A percentile compares a stretch with the other conserved stretches of the same genome.
Evolutionary conservation across 108 stramenopile species (phyloP).

Genomic region (Skeletonema potamos): DNA sequence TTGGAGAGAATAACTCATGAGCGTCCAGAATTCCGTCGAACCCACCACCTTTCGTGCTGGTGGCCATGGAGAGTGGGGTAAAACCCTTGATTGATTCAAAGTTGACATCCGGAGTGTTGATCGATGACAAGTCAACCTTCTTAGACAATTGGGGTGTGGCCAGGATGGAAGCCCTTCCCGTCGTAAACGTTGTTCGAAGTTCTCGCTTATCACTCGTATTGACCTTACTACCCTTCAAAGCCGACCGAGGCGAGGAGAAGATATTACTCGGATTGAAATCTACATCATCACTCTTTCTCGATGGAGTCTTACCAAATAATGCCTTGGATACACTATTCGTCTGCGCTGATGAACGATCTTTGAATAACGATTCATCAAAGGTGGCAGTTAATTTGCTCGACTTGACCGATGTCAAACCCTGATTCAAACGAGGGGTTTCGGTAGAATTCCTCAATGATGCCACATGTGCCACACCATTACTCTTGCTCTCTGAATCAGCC

Average conservation of each 20-base stretch:
- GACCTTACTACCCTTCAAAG: neutral
- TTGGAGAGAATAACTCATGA: neutral
- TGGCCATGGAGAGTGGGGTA: slow-evolving; percentile 35
- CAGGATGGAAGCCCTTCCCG: slow-evolving; percentile 29
- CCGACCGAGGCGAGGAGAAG: slow-evolving; percentile 25
- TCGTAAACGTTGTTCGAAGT: slow-evolving; percentile 28
- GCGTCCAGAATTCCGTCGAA: slow-evolving; percentile 8
- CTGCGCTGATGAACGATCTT: slow-evolving; percentile 2
- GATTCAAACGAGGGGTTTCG: slow-evolving; percentile 6
- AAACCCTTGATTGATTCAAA: slow-evolving; percentile 26
- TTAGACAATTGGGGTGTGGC: slow-evolving; percentile 28
- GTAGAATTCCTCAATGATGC: neutral
- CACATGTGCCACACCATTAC: no score
- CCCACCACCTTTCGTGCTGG: neutral
- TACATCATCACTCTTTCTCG: slow-evolving; percentile 7
- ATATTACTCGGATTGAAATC: slow-evolving; percentile 20
- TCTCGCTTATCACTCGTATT: slow-evolving; percentile 16
- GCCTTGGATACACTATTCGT: slow-evolving; percentile 16
- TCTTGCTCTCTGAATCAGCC: neutral
- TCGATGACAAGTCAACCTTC: slow-evolving; percentile 8
- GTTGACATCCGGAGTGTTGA: slow-evolving; percentile 31
- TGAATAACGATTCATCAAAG: slow-evolving; percentile 18
- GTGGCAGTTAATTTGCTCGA: slow-evolving; percentile 6
- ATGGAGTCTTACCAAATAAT: slow-evolving; percentile 12
- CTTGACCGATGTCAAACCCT: neutral